Evolutionary conservation across 108 stramenopile species (phyloP).

Genomic region (Nannochloropsis oceanica): DNA sequence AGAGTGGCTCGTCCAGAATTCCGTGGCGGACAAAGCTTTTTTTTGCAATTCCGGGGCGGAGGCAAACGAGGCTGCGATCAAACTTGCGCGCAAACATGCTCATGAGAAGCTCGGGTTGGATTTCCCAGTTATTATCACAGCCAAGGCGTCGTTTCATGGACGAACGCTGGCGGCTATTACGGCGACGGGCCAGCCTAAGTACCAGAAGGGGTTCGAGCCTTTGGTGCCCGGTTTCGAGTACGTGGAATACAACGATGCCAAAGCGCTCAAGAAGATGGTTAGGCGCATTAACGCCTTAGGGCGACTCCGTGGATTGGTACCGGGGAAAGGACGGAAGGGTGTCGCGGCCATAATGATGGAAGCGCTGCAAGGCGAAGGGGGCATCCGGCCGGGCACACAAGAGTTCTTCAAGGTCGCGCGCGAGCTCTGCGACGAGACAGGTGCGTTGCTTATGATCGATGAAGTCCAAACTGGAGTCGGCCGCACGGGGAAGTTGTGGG

Average conservation of each 20-base stretch:
- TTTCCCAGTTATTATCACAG: slow-evolving; percentile 81
- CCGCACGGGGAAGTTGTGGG: slow-evolving; percentile 85
- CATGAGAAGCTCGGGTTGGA: slow-evolving; percentile 15
- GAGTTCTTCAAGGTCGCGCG: slow-evolving; percentile 63
- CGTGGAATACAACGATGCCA: slow-evolving; percentile 72
- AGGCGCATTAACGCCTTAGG: slow-evolving; percentile 16
- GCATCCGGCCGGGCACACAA: slow-evolving; percentile 63
- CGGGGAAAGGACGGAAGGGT: slow-evolving; percentile 38
- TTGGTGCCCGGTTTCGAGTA: slow-evolving; percentile 59
- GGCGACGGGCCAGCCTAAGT: slow-evolving; percentile 90
- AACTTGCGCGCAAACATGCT: slow-evolving; percentile 74
- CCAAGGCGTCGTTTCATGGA: slow-evolving; percentile 80
- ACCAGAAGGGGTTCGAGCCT: slow-evolving; percentile 52
- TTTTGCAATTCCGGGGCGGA: slow-evolving; percentile 97
- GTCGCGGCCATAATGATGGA: slow-evolving; percentile 90
- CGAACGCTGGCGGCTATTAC: slow-evolving; percentile 80
- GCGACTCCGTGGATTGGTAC: background rate
- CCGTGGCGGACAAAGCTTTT: slow-evolving; percentile 79
- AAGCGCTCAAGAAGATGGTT: slow-evolving; percentile 53
- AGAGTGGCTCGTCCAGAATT: slow-evolving; percentile 71
- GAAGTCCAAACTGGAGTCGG: slow-evolving; percentile 98
- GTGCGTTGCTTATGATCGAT: slow-evolving; percentile 76
- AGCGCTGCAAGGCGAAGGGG: slow-evolving; percentile 90
- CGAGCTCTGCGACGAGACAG: slow-evolving; percentile 61
- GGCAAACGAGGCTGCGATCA: slow-evolving; percentile 92